These are phyloP conservation scores for Neurospora sp. DNA, from an alignment of 495 filamentous ascomycete genomes.

Conservation along the genomic window DNA sequence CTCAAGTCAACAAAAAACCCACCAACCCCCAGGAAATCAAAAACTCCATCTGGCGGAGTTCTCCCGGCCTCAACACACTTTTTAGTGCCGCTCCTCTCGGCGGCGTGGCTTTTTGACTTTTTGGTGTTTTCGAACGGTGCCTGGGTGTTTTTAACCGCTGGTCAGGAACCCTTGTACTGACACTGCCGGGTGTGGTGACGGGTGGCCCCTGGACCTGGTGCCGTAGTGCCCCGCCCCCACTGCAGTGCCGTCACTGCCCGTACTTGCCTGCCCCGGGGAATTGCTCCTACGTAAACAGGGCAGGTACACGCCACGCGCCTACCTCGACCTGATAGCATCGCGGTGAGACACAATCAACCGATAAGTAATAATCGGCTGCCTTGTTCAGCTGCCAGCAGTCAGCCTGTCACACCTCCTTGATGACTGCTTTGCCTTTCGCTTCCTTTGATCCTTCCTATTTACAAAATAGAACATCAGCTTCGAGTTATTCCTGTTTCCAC, in stretches of 20 bases:
- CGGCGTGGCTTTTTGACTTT: neutral
- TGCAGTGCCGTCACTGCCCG: neutral
- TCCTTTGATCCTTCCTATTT: neutral
- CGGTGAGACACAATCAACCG: neutral
- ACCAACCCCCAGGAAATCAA: neutral
- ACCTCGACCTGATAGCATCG: neutral
- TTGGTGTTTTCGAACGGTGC: neutral
- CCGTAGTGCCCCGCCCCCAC: neutral
- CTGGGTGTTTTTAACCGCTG: neutral
- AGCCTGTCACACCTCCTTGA: neutral
- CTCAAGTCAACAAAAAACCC: neutral
- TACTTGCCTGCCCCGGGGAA: neutral
- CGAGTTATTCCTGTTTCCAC: neutral
- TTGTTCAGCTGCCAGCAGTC: neutral
- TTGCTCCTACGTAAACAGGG: neutral
- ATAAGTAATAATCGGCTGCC: neutral
- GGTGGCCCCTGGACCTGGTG: too few relatives aligned
- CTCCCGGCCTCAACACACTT: neutral
- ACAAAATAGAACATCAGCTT: neutral
- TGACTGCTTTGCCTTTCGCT: neutral
- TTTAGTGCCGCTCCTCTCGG: neutral
- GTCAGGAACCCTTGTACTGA: neutral
- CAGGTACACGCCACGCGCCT: neutral
- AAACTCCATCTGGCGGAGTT: neutral
- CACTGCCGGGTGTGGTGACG: too few relatives aligned